Conservation (phyloP, 805 yeast species). For the Wickerhamiella cacticola region DNA sequence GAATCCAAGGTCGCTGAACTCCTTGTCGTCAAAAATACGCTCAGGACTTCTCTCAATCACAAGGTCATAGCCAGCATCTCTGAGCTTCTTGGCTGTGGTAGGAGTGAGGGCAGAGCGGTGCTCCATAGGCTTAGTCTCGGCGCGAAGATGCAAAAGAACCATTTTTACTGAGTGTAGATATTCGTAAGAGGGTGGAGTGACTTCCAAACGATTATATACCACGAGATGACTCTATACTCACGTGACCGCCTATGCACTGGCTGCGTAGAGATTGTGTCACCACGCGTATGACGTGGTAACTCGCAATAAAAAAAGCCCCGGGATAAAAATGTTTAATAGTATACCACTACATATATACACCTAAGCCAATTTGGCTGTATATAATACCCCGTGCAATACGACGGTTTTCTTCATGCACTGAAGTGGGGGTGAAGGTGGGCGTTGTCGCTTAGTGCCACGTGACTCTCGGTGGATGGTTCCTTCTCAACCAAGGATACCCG, state of each 20-base stretch:
- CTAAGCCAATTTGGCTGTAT: no score
- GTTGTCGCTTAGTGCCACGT: no score
- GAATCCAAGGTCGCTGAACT: conserved; percentile 71
- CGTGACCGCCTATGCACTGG: background rate
- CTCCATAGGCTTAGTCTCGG: conserved; percentile 93
- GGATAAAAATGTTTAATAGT: no score
- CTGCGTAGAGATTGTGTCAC: background rate
- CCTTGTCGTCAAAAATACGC: conserved; percentile 64
- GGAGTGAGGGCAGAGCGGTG: conserved; percentile 97
- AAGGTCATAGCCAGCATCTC: conserved; percentile 65
- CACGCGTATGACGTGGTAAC: no score
- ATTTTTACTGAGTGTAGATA: background rate
- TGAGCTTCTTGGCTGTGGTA: conserved; percentile 65
- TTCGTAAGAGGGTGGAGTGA: no score
- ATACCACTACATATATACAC: no score
- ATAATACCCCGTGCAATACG: no score
- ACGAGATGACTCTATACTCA: conserved; percentile 6
- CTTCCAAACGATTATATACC: background rate
- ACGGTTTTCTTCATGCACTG: no score
- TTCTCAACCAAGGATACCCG: no score
- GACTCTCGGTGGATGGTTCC: no score
- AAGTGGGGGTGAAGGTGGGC: no score
- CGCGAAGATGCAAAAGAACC: conserved; percentile 69
- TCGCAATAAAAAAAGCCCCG: no score
- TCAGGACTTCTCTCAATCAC: conserved; percentile 80